phyloP scores from a whole-genome alignment of 805 yeast species.

The Spencermartinsiella europaea region DNA sequence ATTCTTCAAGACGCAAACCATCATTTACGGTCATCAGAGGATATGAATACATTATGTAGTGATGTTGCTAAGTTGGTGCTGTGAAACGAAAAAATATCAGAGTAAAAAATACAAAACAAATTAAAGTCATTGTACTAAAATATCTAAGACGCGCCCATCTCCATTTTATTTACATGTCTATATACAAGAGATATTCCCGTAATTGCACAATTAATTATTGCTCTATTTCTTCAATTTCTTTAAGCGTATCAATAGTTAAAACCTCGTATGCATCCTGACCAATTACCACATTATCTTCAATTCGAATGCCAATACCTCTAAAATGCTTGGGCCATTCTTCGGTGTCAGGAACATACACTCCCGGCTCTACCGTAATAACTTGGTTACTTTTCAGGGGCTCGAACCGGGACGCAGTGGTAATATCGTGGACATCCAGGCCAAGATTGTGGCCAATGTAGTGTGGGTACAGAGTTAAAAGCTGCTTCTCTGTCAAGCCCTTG shows the following conservation, averaged over 20 bases:
- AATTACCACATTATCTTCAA: slow-evolving; percentile 90
- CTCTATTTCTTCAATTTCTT: slow-evolving; percentile 81
- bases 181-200: no score
- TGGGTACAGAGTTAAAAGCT: slow-evolving; percentile 58
- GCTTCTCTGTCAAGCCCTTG: slow-evolving; percentile 26
- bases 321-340: slow-evolving; percentile 69
- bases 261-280: slow-evolving; percentile 55
- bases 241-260: slow-evolving; percentile 77
- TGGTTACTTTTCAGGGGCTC: slow-evolving; percentile 58
- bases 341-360: slow-evolving; percentile 77
- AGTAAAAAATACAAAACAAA: no score
- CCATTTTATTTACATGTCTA: no score
- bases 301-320: slow-evolving; percentile 87
- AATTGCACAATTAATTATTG: no score
- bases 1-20: background rate
- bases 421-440: slow-evolving; percentile 70
- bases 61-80: no score
- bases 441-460: slow-evolving; percentile 95
- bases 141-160: no score
- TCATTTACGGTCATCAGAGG: no score
- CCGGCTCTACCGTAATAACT: slow-evolving; percentile 94
- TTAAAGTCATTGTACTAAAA: no score
- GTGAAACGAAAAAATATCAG: no score
- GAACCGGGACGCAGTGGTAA: slow-evolving; percentile 41
- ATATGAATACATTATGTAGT: no score